These are phyloP conservation scores for Globisporangium sylvaticum DNA, from an alignment of 352 stramenopile genomes.

Conservation along the genomic window DNA sequence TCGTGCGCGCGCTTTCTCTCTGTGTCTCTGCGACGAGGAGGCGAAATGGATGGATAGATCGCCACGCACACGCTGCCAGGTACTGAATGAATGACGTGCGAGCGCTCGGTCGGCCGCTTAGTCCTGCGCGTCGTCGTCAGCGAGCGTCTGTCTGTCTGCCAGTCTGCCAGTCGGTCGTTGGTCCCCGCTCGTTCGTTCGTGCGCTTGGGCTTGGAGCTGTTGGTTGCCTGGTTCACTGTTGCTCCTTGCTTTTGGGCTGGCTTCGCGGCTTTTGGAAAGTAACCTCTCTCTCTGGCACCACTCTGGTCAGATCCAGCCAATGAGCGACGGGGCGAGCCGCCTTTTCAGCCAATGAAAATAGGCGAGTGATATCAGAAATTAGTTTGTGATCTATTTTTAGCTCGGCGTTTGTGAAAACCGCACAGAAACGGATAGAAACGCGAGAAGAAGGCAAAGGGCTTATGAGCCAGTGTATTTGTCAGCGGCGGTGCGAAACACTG, in stretches of 20 bases:
- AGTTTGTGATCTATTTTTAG: conserved; percentile 2
- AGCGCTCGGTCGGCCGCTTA: neutral
- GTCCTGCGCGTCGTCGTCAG: neutral
- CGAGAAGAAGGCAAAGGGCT: neutral
- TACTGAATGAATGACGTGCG: neutral
- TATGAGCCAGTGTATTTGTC: neutral
- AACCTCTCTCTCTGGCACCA: neutral
- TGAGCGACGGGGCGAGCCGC: neutral
- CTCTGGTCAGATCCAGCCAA: neutral
- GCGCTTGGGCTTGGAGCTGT: neutral
- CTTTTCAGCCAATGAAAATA: neutral
- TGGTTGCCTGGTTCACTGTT: neutral
- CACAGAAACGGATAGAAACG: conserved; percentile 3
- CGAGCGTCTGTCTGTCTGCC: neutral
- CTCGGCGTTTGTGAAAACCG: neutral
- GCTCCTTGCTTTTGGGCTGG: neutral
- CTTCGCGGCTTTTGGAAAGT: conserved; percentile 3
- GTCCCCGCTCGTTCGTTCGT: neutral
- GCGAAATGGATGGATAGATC: neutral
- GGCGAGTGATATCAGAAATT: neutral
- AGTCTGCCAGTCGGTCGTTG: neutral
- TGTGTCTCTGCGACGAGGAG: neutral
- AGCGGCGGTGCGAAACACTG: neutral
- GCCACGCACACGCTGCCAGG: neutral
- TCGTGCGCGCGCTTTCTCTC: neutral